Conservation (phyloP, 2,329 filamentous ascomycete species). For the Gaeumannomyces tritici region DNA sequence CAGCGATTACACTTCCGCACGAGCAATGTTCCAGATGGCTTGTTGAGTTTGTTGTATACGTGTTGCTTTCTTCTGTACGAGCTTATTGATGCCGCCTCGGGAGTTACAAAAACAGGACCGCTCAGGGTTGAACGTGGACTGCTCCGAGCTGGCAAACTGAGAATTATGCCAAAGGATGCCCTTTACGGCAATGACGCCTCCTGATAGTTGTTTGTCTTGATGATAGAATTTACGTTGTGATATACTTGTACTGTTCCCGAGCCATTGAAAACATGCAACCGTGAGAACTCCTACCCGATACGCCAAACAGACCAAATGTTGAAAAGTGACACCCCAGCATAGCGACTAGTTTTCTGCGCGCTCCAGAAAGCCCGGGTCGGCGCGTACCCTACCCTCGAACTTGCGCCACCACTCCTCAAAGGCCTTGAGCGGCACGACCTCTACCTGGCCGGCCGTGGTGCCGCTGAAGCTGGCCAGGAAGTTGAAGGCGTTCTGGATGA, state of each 20-base stretch:
- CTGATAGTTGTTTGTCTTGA: too few species aligned
- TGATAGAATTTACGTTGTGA: too few species aligned
- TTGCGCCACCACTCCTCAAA: constrained; percentile 98
- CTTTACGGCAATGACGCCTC: too few species aligned
- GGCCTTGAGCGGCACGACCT: constrained; percentile 86
- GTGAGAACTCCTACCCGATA: too few species aligned
- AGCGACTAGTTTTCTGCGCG: constrained; percentile 25
- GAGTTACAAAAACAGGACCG: background rate
- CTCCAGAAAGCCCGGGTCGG: constrained; percentile 84
- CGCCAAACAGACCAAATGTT: too few species aligned
- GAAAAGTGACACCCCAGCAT: background rate
- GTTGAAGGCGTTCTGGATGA: constrained; percentile 96
- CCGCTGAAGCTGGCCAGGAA: constrained; percentile 83
- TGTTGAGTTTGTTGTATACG: background rate
- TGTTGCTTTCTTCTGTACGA: background rate
- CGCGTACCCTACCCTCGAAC: constrained; percentile 79
- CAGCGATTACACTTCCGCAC: background rate
- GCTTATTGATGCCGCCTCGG: background rate
- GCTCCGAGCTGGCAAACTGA: too few species aligned
- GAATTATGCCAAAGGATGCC: too few species aligned
- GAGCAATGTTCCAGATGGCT: background rate
- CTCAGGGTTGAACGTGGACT: too few species aligned
- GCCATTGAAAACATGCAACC: too few species aligned
- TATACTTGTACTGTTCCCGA: too few species aligned
- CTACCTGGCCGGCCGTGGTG: constrained; percentile 45